A percentile compares a stretch with the other conserved stretches of the same genome.
phyloP scores from a whole-genome alignment of 129 eudicot species.

The Centaurea solstitialis region DNA sequence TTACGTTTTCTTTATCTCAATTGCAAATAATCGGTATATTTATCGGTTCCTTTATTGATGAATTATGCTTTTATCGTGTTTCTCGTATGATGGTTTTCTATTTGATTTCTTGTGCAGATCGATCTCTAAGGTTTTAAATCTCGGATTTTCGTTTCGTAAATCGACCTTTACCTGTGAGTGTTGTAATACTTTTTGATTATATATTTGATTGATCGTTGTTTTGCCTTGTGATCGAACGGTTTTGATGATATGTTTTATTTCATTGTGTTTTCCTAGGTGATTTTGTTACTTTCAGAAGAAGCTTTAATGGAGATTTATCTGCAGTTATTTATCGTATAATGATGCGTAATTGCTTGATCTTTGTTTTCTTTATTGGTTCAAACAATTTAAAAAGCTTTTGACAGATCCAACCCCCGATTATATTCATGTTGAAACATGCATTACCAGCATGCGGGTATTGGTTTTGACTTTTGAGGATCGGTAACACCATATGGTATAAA shows the following conservation, averaged over 20 bases:
- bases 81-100: background rate
- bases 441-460: too few species aligned
- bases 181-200: background rate
- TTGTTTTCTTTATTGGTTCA: background rate
- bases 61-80: too few species aligned
- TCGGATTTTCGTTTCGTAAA: background rate
- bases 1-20: too few species aligned
- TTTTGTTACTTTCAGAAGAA: background rate
- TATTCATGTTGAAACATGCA: too few species aligned
- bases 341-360: background rate
- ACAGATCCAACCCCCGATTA: too few species aligned
- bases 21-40: too few species aligned
- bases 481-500: too few species aligned
- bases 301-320: background rate
- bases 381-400: too few species aligned
- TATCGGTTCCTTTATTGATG: too few species aligned
- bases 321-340: background rate
- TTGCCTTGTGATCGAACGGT: background rate
- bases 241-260: background rate
- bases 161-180: conserved; percentile 5
- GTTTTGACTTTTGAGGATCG: too few species aligned
- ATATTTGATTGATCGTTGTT: background rate
- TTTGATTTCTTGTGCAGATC: conserved; percentile 4
- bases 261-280: conserved; percentile 10
- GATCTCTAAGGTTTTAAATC: background rate